Conservation (phyloP, 345 rosid species). For the Gossypium raimondii region DNA sequence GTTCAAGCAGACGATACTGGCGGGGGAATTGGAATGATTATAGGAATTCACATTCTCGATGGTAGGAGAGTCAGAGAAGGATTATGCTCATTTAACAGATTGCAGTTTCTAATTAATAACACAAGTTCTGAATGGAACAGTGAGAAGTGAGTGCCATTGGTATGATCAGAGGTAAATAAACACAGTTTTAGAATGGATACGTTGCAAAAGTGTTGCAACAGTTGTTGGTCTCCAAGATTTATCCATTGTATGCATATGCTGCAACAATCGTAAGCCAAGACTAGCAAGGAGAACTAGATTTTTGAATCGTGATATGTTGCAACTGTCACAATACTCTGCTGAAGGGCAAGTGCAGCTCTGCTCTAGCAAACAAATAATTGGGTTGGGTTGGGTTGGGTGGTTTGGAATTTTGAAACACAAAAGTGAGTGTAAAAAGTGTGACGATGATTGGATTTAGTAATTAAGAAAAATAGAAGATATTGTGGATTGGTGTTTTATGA, state of each 20-base stretch:
- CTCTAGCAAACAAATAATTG: neutral
- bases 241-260: neutral
- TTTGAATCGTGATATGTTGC: neutral
- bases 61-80: constrained; percentile 25
- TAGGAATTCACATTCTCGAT: constrained; percentile 32
- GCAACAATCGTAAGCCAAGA: neutral
- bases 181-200: neutral
- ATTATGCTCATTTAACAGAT: neutral
- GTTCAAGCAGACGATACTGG: constrained; percentile 41
- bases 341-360: neutral
- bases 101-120: neutral
- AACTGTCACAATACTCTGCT: neutral
- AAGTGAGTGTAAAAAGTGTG: neutral
- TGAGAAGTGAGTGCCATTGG: neutral
- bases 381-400: neutral
- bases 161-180: neutral
- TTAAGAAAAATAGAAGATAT: neutral
- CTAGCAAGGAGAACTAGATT: neutral
- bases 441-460: neutral
- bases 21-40: constrained; percentile 35
- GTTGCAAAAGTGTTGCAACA: neutral
- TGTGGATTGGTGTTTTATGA: neutral
- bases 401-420: neutral
- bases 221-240: neutral
- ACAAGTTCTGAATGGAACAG: neutral